phyloP scores from a whole-genome alignment of 2,329 filamentous ascomycete species.

The Cercospora berteroae region DNA sequence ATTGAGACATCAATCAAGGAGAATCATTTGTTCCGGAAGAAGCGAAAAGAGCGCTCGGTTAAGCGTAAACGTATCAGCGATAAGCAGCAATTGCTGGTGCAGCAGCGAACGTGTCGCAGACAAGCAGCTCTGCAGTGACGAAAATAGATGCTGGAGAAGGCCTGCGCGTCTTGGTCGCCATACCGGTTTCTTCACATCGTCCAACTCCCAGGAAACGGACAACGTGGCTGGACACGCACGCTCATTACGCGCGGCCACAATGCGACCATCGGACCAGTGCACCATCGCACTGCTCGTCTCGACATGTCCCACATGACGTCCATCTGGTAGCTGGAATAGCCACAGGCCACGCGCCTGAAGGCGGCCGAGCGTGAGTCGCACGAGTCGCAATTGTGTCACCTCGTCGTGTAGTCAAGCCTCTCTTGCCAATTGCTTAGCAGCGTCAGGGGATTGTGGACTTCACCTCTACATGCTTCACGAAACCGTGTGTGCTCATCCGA shows the following conservation, averaged over 20 bases:
- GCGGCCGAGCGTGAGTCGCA: neutral
- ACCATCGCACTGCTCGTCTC: neutral
- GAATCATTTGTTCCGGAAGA: neutral
- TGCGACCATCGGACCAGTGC: neutral
- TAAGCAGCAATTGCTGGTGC: too few species aligned
- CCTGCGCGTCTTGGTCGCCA: neutral
- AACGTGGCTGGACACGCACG: neutral
- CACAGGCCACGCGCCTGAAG: neutral
- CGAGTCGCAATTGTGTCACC: neutral
- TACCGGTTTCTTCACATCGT: neutral
- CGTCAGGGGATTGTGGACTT: neutral
- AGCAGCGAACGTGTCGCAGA: neutral
- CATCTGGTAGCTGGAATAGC: neutral
- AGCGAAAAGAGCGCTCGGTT: neutral
- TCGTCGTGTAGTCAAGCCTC: neutral
- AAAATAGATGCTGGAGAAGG: neutral
- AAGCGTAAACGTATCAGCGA: neutral
- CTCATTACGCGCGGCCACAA: neutral
- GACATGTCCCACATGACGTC: neutral
- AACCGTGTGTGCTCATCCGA: neutral
- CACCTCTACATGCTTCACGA: neutral
- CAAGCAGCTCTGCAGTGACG: neutral
- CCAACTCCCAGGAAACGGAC: neutral
- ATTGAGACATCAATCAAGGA: neutral
- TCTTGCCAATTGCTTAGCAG: neutral